Evolutionary conservation across 78 protist species (phyloP).

Genomic region (Chrysochromulina tobinii): DNA sequence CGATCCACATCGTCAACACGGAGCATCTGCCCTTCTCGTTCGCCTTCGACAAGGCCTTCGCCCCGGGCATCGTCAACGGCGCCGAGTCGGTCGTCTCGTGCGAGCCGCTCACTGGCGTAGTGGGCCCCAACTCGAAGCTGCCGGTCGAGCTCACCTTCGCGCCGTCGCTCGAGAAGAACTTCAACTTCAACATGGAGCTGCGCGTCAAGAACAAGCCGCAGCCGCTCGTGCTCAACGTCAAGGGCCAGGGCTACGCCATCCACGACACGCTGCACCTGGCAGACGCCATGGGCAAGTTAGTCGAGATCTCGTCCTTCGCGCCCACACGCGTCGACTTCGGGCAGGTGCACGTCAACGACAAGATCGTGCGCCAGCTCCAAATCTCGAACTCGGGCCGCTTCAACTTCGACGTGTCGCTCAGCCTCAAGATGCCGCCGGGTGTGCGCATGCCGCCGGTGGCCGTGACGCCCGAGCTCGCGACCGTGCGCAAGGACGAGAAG

Average conservation of each 20-base stretch:
- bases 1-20: conserved; percentile 53
- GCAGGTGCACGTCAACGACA: conserved; percentile 61
- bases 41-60: conserved; percentile 36
- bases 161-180: conserved; percentile 63
- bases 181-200: conserved; percentile 60
- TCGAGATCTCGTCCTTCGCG: background rate
- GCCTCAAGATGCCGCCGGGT: background rate
- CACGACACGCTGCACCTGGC: conserved; percentile 26
- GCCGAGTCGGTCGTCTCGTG: conserved; percentile 6
- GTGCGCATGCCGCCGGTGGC: conserved; percentile 1
- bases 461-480: conserved; percentile 34
- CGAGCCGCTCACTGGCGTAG: conserved; percentile 59
- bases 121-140: conserved; percentile 32
- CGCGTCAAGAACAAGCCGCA: conserved; percentile 52
- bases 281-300: background rate
- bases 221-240: conserved; percentile 66
- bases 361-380: background rate
- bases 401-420: conserved; percentile 59
- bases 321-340: conserved; percentile 64
- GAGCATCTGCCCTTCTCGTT: conserved; percentile 69
- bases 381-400: conserved; percentile 62
- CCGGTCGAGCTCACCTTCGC: conserved; percentile 53
- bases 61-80: background rate
- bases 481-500: conserved; percentile 33
- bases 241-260: conserved; percentile 77